Conservation (phyloP, 352 stramenopile species). For the Pythium utonaiense region DNA sequence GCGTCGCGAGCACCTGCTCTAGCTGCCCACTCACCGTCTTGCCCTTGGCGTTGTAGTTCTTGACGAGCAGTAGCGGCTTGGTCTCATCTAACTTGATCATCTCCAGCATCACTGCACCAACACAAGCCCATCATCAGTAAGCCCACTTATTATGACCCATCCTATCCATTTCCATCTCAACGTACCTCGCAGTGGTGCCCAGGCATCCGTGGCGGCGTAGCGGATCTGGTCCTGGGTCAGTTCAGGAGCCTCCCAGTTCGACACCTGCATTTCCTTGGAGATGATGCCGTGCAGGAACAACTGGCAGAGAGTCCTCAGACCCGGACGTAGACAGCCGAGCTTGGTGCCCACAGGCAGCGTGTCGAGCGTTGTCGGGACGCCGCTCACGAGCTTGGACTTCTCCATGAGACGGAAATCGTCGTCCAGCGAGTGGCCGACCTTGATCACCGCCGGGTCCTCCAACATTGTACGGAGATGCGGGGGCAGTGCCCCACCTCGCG, state of each 20-base stretch:
- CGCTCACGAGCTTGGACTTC: slow-evolving; percentile 47
- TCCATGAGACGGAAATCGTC: slow-evolving; percentile 74
- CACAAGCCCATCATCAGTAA: neutral
- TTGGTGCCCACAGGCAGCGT: slow-evolving; percentile 77
- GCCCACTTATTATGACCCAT: slow-evolving; percentile 5
- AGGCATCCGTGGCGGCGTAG: slow-evolving; percentile 81
- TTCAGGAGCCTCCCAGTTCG: slow-evolving; percentile 67
- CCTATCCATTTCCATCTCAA: neutral
- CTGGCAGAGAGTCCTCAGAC: slow-evolving; percentile 68
- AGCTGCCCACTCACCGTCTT: slow-evolving; percentile 38
- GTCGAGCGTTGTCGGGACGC: slow-evolving; percentile 69
- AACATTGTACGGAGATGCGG: slow-evolving; percentile 59
- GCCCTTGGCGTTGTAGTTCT: slow-evolving; percentile 51
- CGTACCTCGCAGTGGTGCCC: slow-evolving; percentile 65
- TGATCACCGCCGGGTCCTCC: slow-evolving; percentile 53
- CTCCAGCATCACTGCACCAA: slow-evolving; percentile 54
- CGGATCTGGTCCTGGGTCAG: slow-evolving; percentile 71
- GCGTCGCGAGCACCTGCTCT: slow-evolving; percentile 43
- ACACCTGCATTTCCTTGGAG: slow-evolving; percentile 86
- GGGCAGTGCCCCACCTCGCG: slow-evolving; percentile 45
- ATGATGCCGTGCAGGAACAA: slow-evolving; percentile 68
- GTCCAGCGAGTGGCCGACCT: slow-evolving; percentile 74
- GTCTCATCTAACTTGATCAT: slow-evolving; percentile 72
- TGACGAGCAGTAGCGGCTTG: slow-evolving; percentile 49
- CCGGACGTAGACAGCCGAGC: slow-evolving; percentile 67